Base-by-base conservation (phyloP, 139 green algal genomes). In the Penium margaritaceum region DNA sequence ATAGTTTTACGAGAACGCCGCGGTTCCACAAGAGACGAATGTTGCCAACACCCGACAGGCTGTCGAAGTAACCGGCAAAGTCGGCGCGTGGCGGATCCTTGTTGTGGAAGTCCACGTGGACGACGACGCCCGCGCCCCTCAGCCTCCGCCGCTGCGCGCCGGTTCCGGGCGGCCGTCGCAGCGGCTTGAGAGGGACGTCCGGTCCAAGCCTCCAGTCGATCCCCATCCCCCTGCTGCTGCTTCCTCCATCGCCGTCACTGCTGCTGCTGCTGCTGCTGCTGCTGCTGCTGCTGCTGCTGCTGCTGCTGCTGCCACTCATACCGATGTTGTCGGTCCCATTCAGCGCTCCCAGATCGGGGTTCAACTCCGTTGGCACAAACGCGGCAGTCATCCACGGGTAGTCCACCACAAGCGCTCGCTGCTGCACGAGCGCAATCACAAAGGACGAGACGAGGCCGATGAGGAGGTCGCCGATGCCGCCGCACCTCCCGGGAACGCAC, bases 401-500 rank as follows among this genome's bases (percentile, higher is more conserved):
- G 51, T 60, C 51, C 24, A 60, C 17, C 24, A 60, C 30, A 5
- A 60, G 51, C 5, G 30, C 30, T 5, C 51, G 51, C 2, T 60
- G 24, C 51, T 60, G 51, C 51, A 60, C 24, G 24, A 60, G 9
- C 5, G 24, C 29, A 6, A 60, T n/a, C 51, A 60, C 24, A 24
- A 60, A 60, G 24, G 51, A 60, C 51, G 51, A 60, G 24, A 60
- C 51, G 51, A 60, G 51, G 24, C 51, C 51, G 51, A 60, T 60
- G 21, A 60, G 51, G 24, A 60, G 51, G 51, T 60, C 51, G 15
- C 51, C 51, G 51, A 60, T 60, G 14, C 51, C 51, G 15, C 51
- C 51, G 51, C 51, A 60, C 51, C 29, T n/a, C 51, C 51, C 51
- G 24, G 51, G 51, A n/a, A 24, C 30, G 51, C 51, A 60, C 51